These are phyloP conservation scores for Phanerodontia chrysosporium DNA, from an alignment of 768 basidiomycete genomes.

Conservation along the genomic window DNA sequence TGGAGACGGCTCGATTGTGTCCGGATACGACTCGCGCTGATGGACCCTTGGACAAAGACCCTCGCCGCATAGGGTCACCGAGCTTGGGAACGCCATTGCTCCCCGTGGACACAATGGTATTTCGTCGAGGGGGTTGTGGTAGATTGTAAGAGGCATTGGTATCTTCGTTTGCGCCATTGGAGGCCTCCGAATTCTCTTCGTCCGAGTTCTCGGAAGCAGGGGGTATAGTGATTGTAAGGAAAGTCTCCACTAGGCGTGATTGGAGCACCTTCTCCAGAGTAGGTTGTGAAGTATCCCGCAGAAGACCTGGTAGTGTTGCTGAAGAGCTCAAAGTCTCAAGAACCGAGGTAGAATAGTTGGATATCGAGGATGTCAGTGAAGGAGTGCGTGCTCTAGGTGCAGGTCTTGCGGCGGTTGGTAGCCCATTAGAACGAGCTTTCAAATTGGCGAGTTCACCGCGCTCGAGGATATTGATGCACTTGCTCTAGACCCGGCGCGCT, in stretches of 20 bases:
- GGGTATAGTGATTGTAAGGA: conserved; percentile 53
- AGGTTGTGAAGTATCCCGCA: conserved; percentile 61
- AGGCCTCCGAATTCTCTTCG: background rate
- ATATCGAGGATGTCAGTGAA: conserved; percentile 49
- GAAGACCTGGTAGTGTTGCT: conserved; percentile 28
- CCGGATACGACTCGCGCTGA: conserved; percentile 1
- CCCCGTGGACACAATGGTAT: background rate
- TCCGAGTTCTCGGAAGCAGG: conserved; percentile 3
- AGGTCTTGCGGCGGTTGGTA: conserved; percentile 1
- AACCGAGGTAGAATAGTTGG: conserved; percentile 3
- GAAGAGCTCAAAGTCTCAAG: conserved; percentile 7
- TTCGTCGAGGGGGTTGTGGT: background rate
- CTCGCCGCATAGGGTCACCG: conserved; percentile 7
- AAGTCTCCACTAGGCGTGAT: conserved; percentile 76
- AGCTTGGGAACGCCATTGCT: conserved; percentile 14
- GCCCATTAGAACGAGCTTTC: conserved; percentile 6
- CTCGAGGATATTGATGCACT: conserved; percentile 26
- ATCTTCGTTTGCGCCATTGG: background rate
- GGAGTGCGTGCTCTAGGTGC: conserved; percentile 42
- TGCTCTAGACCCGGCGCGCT: conserved; percentile 39
- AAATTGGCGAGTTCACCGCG: background rate
- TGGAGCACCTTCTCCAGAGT: conserved; percentile 66
- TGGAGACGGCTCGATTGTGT: conserved; percentile 12
- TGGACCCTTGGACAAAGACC: conserved; percentile 8
- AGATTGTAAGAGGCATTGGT: background rate